Conservation (phyloP, 306 rosid genomes). For the Lagenaria siceraria region DNA sequence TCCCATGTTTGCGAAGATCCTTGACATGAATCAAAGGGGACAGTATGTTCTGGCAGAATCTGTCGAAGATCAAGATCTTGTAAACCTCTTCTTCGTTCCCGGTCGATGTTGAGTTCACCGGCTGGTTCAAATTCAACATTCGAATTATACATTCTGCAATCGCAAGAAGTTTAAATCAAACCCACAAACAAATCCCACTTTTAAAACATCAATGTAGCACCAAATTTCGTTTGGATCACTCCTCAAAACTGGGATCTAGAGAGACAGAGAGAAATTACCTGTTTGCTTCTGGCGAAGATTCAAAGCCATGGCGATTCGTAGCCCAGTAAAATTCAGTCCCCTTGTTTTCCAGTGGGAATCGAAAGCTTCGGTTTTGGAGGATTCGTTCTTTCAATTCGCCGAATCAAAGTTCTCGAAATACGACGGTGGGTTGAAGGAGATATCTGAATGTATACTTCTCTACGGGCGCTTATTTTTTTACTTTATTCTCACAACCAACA, state of each 20-base stretch:
- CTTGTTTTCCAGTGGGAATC: not conserved
- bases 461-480: not conserved
- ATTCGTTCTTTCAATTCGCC: not conserved
- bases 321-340: not conserved
- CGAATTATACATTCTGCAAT: conserved; percentile 73
- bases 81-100: conserved; percentile 89
- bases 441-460: not conserved
- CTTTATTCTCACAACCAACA: not conserved
- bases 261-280: conserved; percentile 20
- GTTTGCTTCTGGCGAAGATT: conserved; percentile 59
- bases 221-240: not conserved
- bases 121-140: conserved; percentile 91
- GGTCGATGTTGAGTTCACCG: conserved; percentile 47
- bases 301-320: conserved; percentile 28
- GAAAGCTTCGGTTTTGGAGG: not conserved
- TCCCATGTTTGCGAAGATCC: conserved; percentile 95
- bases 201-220: not conserved
- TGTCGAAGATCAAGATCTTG: conserved; percentile 85
- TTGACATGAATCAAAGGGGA: conserved; percentile 86
- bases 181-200: not conserved
- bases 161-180: not conserved
- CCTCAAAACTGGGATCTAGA: conserved; percentile 1
- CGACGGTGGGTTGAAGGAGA: not conserved
- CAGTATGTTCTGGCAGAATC: conserved; percentile 71
- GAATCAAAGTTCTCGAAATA: not conserved